Percentiles rank a stretch among this genome's conserved stretches.
phyloP scores from a whole-genome alignment of 768 basidiomycete genomes.

The Tylopilus vinaceipallidus region DNA sequence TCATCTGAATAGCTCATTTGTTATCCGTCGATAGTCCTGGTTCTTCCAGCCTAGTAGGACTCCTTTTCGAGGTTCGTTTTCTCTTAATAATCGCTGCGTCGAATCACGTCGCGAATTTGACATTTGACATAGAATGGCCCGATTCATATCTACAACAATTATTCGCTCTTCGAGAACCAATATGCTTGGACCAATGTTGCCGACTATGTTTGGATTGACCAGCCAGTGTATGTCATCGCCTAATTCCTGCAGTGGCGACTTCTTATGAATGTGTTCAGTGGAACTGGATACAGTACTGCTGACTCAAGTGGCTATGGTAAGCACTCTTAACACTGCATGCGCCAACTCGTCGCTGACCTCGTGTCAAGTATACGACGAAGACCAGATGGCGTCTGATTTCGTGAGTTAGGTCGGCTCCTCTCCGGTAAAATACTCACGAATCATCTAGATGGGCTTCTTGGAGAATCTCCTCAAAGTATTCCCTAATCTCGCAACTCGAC shows the following conservation, averaged over 20 bases:
- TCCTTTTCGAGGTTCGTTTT: slow-evolving; percentile 59
- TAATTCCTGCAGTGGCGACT: not conserved
- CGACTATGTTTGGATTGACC: slow-evolving; percentile 74
- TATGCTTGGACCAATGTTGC: slow-evolving; percentile 59
- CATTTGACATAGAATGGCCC: slow-evolving; percentile 59
- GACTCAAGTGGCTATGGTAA: slow-evolving; percentile 60
- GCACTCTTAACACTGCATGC: slow-evolving; percentile 8
- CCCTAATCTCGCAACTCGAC: slow-evolving; percentile 63
- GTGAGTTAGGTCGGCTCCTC: slow-evolving; percentile 27
- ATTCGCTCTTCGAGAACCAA: slow-evolving; percentile 47
- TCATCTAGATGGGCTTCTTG: slow-evolving; percentile 63
- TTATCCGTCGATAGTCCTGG: slow-evolving; percentile 46
- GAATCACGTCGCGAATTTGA: not conserved
- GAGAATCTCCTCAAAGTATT: slow-evolving; percentile 72
- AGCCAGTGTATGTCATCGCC: slow-evolving; percentile 50
- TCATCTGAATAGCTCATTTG: not conserved
- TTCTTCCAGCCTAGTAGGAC: slow-evolving; percentile 64
- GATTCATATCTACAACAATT: slow-evolving; percentile 53
- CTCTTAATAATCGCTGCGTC: too few species aligned
- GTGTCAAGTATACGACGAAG: slow-evolving; percentile 52
- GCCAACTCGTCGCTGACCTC: not conserved
- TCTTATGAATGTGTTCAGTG: slow-evolving; percentile 34
- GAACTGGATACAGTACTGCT: slow-evolving; percentile 62
- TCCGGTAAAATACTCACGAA: slow-evolving; percentile 1
- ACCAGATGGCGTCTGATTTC: slow-evolving; percentile 58